Percentiles rank a stretch among this genome's conserved stretches.
These are phyloP conservation scores for Podaxis sp. DNA, from an alignment of 768 basidiomycete species.

Conservation along the genomic window DNA sequence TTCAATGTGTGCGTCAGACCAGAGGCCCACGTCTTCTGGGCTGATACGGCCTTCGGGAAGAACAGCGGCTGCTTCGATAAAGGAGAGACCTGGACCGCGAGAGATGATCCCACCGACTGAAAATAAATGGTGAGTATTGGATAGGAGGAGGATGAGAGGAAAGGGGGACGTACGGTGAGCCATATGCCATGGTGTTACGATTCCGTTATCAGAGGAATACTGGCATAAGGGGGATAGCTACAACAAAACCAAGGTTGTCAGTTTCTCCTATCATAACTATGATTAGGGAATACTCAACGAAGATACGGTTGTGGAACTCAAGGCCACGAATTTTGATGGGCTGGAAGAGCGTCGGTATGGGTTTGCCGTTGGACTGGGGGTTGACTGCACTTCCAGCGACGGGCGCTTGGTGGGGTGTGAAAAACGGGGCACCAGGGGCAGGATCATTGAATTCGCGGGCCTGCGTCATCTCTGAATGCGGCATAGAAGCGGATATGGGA, in stretches of 20 bases:
- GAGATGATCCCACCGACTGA: conserved; percentile 53
- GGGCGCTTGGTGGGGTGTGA: conserved; percentile 45
- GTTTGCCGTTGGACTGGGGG: conserved; percentile 38
- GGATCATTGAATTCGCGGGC: conserved; percentile 31
- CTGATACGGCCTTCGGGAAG: conserved; percentile 62
- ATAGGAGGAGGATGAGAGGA: conserved; percentile 16
- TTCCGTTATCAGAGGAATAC: conserved; percentile 57
- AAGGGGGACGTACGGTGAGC: conserved; percentile 53
- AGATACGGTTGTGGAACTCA: conserved; percentile 55
- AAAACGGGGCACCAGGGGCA: conserved; percentile 44
- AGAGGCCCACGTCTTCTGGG: conserved; percentile 63
- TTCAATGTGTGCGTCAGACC: conserved; percentile 57
- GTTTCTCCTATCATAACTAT: not conserved
- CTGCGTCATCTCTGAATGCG: not conserved
- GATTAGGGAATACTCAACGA: conserved; percentile 33
- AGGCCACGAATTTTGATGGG: conserved; percentile 54
- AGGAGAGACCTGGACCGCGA: conserved; percentile 55
- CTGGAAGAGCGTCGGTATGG: conserved; percentile 44
- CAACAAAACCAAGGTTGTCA: not conserved
- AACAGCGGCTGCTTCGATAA: conserved; percentile 71
- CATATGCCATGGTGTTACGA: conserved; percentile 53
- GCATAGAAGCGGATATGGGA: not conserved
- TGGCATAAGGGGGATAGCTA: conserved; percentile 60
- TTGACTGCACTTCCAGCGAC: conserved; percentile 44
- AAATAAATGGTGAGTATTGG: conserved; percentile 6